Base-by-base conservation (phyloP, 163 green algal genomes). In the Chlorella variabilis region DNA sequence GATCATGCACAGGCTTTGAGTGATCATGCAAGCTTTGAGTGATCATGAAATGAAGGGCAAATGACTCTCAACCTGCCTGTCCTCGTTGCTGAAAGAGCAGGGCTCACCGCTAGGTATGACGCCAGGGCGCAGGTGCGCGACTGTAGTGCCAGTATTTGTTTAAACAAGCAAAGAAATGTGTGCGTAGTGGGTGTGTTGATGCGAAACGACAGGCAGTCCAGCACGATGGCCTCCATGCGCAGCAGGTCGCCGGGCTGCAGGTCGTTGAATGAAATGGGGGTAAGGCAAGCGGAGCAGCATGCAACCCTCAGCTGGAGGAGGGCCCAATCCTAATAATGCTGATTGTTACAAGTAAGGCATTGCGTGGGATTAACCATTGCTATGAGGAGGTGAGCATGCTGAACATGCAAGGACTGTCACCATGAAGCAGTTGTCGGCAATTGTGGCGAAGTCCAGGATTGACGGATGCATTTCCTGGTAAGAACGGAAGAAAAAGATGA, bases 351-450 rank as follows among this genome's bases (percentile, higher is more conserved):
- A n/a, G n/a, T n/a, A n/a, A n/a, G n/a, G n/a, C n/a, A n/a, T n/a
- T n/a, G n/a, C n/a, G n/a, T n/a, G n/a, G n/a, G n/a, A n/a, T n/a
- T n/a, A n/a, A n/a, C n/a, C n/a, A n/a, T n/a, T n/a, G n/a, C n/a
- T n/a, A n/a, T n/a, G n/a, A n/a, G n/a, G n/a, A n/a, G 45, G 11
- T 54, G 45, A 54, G 45, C 45, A 23, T n/a, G n/a, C n/a, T n/a
- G n/a, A n/a, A n/a, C n/a, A n/a, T n/a, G n/a, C n/a, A n/a, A n/a
- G n/a, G n/a, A n/a, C n/a, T n/a, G n/a, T 27, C 56, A 89, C 83
- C 80, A 83, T 59, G 80, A 96, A 96, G 82, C 83, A 90, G 83
- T 93, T 88, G 78, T 87, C 92, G 31, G 91, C 84, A 34, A 95
- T 93, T 66, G 78, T 86, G 25, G 85, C 88, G 68, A 95, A 93